Evolutionary conservation across 768 basidiomycete genomes (phyloP).

Genomic region (Tephrocybe sp.): DNA sequence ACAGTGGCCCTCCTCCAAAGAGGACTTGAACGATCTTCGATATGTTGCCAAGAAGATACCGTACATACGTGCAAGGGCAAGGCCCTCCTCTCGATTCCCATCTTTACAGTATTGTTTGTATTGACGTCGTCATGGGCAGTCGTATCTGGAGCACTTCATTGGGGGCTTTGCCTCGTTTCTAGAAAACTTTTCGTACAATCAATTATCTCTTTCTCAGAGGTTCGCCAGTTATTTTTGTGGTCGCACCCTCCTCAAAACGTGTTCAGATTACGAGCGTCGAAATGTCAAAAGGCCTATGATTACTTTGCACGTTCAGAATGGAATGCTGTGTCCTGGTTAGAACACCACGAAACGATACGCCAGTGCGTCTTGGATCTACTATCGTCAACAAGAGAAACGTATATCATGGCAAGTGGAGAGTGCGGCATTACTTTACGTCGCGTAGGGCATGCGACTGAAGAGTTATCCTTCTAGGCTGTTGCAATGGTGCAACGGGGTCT

Average conservation of each 20-base stretch:
- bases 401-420: slow-evolving; percentile 2
- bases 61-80: too few relatives aligned
- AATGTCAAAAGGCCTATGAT: slow-evolving; percentile 7
- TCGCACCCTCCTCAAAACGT: neutral
- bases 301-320: neutral
- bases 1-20: too few relatives aligned
- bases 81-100: too few relatives aligned
- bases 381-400: neutral
- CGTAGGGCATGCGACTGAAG: neutral
- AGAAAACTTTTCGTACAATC: neutral
- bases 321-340: slow-evolving; percentile 6
- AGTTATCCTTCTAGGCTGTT: neutral
- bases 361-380: neutral
- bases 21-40: too few relatives aligned
- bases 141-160: slow-evolving; percentile 3
- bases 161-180: neutral
- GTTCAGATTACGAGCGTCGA: neutral
- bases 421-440: neutral
- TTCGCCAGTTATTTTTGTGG: neutral
- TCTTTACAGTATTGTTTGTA: too few relatives aligned
- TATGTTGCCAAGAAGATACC: too few relatives aligned
- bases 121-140: neutral
- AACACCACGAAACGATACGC: slow-evolving; percentile 4
- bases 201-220: neutral
- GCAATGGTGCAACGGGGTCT: slow-evolving; percentile 13